Conservation (phyloP, 2,329 filamentous ascomycete genomes). For the Tolypocladium nubicola region DNA sequence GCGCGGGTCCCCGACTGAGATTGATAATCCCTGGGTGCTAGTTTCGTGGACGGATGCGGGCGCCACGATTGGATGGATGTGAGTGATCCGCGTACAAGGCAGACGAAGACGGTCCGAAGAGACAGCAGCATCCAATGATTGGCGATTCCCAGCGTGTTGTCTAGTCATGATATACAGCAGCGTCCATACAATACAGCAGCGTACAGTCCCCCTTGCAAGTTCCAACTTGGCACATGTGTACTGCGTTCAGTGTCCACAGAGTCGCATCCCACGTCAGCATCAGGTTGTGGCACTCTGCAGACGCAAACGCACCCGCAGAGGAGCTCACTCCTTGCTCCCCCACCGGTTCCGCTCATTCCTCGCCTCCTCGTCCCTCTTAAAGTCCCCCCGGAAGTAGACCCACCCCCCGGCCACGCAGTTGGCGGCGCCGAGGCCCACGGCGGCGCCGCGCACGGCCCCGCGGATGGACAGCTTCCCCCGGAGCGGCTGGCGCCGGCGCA, state of each 20-base stretch:
- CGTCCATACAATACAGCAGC: not conserved
- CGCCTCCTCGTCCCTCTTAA: slow-evolving; percentile 36
- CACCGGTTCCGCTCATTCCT: slow-evolving; percentile 40
- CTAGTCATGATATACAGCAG: not conserved
- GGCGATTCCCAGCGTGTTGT: not conserved
- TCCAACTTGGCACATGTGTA: not conserved
- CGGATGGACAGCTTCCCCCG: slow-evolving; percentile 33
- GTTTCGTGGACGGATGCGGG: no score
- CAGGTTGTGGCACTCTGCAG: no score
- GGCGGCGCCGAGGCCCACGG: slow-evolving; percentile 36
- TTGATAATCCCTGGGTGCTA: no score
- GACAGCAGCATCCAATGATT: no score
- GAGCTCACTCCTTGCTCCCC: slow-evolving; percentile 17
- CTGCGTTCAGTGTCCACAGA: not conserved
- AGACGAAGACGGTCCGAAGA: no score
- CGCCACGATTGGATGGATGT: no score
- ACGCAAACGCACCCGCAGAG: not conserved
- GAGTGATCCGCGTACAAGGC: no score
- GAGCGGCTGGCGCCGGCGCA: slow-evolving; percentile 33
- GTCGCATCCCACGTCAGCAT: not conserved
- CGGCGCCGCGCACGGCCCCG: slow-evolving; percentile 38
- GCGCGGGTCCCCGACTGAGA: no score
- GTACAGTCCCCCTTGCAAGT: not conserved
- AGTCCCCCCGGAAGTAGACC: slow-evolving; percentile 41
- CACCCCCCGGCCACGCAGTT: slow-evolving; percentile 41